Evolutionary conservation across 1,284 basidiomycete genomes (phyloP).

Genomic region (Naganishia liquefaciens): DNA sequence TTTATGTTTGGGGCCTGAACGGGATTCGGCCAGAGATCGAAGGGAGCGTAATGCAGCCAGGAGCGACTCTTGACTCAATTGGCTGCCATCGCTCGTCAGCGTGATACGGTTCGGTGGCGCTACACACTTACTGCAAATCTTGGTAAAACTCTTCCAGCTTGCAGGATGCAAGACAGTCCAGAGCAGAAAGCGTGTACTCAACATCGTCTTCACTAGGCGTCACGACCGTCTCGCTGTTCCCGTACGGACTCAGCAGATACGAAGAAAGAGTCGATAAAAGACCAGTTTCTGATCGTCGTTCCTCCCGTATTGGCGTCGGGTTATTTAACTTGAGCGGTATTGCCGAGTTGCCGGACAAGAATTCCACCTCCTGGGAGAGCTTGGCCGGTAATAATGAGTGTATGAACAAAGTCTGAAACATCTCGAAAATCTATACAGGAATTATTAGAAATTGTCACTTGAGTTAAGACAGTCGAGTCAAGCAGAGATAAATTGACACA

Average conservation of each 20-base stretch:
- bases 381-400: slow-evolving; percentile 83
- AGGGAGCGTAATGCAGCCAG: slow-evolving; percentile 80
- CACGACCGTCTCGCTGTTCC: slow-evolving; percentile 68
- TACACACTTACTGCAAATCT: slow-evolving; percentile 74
- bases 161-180: slow-evolving; percentile 93
- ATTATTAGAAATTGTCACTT: too few relatives aligned
- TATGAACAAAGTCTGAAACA: slow-evolving; percentile 94
- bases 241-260: slow-evolving; percentile 94
- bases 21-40: slow-evolving; percentile 76
- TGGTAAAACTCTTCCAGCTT: slow-evolving; percentile 90
- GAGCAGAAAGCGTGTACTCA: slow-evolving; percentile 89
- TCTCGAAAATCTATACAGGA: slow-evolving; percentile 79
- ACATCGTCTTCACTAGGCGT: slow-evolving; percentile 85
- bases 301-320: slow-evolving; percentile 62
- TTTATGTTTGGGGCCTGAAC: slow-evolving; percentile 32
- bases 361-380: slow-evolving; percentile 97
- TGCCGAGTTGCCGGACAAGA: slow-evolving; percentile 81
- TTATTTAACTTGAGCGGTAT: slow-evolving; percentile 80
- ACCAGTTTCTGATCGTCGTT: slow-evolving; percentile 75
- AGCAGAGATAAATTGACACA: slow-evolving; percentile 45
- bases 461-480: not conserved
- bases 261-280: slow-evolving; percentile 91
- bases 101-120: not conserved
- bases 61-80: slow-evolving; percentile 73
- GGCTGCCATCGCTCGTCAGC: slow-evolving; percentile 56